Evolutionary conservation across 2,329 filamentous ascomycete genomes (phyloP), one percentile per base, ranked within the genome.

Genomic region (Alternaria novae-zelandiae): DNA sequence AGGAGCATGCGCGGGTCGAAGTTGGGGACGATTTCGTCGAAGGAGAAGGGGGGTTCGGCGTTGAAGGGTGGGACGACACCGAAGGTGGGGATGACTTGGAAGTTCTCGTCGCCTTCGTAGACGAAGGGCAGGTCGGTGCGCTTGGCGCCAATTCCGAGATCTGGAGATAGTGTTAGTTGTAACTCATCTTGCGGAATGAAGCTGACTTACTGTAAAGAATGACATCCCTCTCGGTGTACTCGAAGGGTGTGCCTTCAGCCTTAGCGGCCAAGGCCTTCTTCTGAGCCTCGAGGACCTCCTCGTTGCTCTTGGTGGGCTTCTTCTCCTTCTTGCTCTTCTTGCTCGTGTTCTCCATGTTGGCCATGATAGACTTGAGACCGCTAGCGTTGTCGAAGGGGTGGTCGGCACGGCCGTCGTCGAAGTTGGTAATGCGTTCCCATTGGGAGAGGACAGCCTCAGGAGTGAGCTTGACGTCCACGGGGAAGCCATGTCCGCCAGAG

Each of bases 1-100:
- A 99, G 91, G 54, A 99, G 89, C 94, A 97, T 97, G 93, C 97
- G 97, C 66, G 94, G 95, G 41, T 89, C 93, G 86, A 97, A 99
- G 86, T 98, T 97, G 80, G 94, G 94, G 26, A 98, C 91, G 65
- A 99, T 87, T 61, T 94, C 89, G 76, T 89, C 88, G 74, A 96
- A 87, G 80, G 86, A 89, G 85, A 91, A 98, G 26, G 95, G 93
- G 65, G 89, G 84, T 70, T 91, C 86, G 64, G 93, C 90, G 82
- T 91, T 91, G 84, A 98, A 97, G 74, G 90, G 91, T n/a, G 96
- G 96, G 74, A 99, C 90, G 66, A 98, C 96, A 79, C 94, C 96
- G 76, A 92, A 99, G n/a, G 94, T 96, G 57, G 96, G 96, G 57
- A 98, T 86, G 57, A 93, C 90, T 80, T 97, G 93, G 88, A 99